Percentiles rank a stretch among this genome's conserved stretches.
These are phyloP conservation scores for Penicillium fuscoglaucum DNA, from an alignment of 2,329 filamentous ascomycete genomes.

Conservation along the genomic window DNA sequence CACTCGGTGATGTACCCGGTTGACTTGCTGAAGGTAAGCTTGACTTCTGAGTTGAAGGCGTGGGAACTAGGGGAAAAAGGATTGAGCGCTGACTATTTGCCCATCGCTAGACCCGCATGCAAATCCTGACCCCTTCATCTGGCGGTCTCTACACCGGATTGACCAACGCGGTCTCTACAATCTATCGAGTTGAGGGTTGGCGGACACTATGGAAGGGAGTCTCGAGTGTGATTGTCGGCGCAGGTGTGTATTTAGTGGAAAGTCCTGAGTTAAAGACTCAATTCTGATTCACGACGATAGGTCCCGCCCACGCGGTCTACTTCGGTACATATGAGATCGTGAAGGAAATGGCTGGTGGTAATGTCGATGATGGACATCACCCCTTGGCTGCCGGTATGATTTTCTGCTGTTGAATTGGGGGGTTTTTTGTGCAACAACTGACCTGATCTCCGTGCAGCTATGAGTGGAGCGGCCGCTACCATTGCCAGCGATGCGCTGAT, in stretches of 20 bases:
- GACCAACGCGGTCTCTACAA: constrained; percentile 87
- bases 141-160: constrained; percentile 84
- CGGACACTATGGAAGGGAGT: constrained; percentile 93
- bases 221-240: constrained; percentile 92
- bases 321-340: constrained; percentile 98
- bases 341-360: constrained; percentile 93
- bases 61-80: background rate
- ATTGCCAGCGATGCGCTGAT: constrained; percentile 98
- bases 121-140: constrained; percentile 82
- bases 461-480: constrained; percentile 90
- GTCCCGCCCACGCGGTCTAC: constrained; percentile 95
- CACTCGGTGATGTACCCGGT: constrained; percentile 99
- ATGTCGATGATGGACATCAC: constrained; percentile 80
- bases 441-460: constrained; percentile 56
- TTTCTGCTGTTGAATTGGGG: background rate
- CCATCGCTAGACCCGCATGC: constrained; percentile 81
- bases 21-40: constrained; percentile 87
- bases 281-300: constrained; percentile 50
- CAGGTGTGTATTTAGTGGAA: constrained; percentile 60
- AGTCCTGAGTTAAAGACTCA: background rate
- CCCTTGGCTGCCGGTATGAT: constrained; percentile 82
- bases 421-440: constrained; percentile 4
- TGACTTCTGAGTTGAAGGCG: background rate
- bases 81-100: constrained; percentile 14
- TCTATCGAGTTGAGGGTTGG: constrained; percentile 85